These are phyloP conservation scores for Sequoiadendron giganteum DNA, from an alignment of 75 land plant species.

Conservation along the genomic window DNA sequence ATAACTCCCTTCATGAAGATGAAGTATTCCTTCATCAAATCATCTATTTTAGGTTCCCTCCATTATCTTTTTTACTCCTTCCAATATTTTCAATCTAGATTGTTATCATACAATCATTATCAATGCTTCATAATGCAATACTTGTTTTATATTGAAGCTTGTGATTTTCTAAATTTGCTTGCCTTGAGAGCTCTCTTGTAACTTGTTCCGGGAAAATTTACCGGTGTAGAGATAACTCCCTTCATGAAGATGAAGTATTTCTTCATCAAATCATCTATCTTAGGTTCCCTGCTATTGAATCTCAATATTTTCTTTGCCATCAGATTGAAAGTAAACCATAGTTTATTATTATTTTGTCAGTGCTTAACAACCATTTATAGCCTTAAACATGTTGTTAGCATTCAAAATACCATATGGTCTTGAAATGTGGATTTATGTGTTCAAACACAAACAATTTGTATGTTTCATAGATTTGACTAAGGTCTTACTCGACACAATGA, in stretches of 20 bases:
- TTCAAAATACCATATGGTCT: background rate
- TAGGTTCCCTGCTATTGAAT: constrained; percentile 54
- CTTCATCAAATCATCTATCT: constrained; percentile 55
- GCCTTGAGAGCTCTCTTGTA: constrained; percentile 70
- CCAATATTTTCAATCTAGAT: constrained; percentile 59
- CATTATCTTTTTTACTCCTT: constrained; percentile 19
- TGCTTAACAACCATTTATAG: background rate
- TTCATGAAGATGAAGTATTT: constrained; percentile 86
- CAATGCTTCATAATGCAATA: background rate
- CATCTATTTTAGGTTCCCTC: constrained; percentile 51
- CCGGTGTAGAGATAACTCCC: constrained; percentile 70
- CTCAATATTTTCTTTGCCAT: constrained; percentile 84
- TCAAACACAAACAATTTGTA: background rate
- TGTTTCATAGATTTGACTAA: too few species aligned
- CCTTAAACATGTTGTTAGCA: background rate
- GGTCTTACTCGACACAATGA: too few species aligned
- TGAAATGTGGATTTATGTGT: background rate
- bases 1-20: constrained; percentile 86
- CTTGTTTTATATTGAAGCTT: background rate
- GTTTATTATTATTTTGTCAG: background rate
- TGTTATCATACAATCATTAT: constrained; percentile 12
- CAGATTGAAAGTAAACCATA: constrained; percentile 79
- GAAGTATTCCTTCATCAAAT: constrained; percentile 61
- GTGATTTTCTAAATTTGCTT: background rate
- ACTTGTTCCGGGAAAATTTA: constrained; percentile 73